phyloP scores from a whole-genome alignment of 2,329 filamentous ascomycete species.

The Monilinia laxa region DNA sequence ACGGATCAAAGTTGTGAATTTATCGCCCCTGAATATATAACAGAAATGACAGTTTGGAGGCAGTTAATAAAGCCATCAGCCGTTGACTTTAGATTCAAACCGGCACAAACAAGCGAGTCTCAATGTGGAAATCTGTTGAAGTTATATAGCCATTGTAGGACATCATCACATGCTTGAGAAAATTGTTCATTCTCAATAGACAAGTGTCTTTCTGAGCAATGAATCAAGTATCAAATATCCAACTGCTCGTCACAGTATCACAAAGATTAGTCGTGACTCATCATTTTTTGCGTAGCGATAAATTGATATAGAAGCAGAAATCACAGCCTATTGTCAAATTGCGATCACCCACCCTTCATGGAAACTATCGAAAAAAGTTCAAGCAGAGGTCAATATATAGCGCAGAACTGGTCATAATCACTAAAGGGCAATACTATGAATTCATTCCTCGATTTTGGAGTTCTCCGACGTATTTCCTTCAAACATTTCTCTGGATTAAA shows the following conservation, averaged over 20 bases:
- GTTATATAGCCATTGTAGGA: not conserved
- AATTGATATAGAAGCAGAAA: not conserved
- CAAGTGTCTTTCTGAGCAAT: not conserved
- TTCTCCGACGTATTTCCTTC: not conserved
- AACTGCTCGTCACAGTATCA: no score
- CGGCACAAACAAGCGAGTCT: not conserved
- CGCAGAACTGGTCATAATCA: not conserved
- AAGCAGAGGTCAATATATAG: not conserved
- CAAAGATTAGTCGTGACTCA: not conserved
- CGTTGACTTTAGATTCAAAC: not conserved
- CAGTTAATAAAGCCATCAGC: no score
- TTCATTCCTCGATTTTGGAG: not conserved
- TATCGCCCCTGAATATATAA: not conserved
- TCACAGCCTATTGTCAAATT: not conserved
- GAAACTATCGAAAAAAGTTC: not conserved
- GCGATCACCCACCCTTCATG: not conserved
- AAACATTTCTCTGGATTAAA: not conserved
- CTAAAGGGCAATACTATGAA: not conserved
- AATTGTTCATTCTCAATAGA: not conserved
- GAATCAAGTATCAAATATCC: not conserved
- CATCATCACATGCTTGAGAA: not conserved
- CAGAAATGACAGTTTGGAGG: no score
- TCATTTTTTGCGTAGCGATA: not conserved
- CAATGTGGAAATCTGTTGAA: not conserved
- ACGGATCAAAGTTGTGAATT: no score